These are phyloP conservation scores for Penicillium paneum DNA, from an alignment of 2,329 filamentous ascomycete genomes.

Conservation along the genomic window DNA sequence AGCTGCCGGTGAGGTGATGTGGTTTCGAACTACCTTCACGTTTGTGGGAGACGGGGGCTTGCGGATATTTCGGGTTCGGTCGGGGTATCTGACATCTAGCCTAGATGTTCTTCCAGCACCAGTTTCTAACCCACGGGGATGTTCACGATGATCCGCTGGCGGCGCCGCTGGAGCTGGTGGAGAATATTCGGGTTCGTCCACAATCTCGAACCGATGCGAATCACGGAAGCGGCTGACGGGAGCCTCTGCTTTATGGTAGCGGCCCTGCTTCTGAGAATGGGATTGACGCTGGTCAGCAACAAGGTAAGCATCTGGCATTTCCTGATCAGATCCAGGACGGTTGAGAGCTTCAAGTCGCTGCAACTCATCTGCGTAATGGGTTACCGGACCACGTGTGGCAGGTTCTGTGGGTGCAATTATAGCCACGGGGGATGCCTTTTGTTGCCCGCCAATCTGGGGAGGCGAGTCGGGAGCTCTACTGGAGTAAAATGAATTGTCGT, in stretches of 20 bases:
- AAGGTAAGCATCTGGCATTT: constrained; percentile 40
- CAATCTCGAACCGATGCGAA: constrained; percentile 30
- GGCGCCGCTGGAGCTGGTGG: constrained; percentile 44
- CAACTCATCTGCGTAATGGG: constrained; percentile 36
- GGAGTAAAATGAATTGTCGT: constrained; percentile 94
- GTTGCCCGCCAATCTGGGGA: constrained; percentile 46
- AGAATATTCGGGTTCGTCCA: constrained; percentile 50
- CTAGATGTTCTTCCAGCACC: constrained; percentile 38
- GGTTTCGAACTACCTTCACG: constrained; percentile 66
- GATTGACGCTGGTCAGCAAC: constrained; percentile 36
- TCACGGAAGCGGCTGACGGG: constrained; percentile 21
- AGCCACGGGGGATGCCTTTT: constrained; percentile 29
- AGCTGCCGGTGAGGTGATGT: constrained; percentile 69
- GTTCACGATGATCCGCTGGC: constrained; percentile 29
- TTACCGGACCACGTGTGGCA: constrained; percentile 34
- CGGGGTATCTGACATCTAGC: constrained; percentile 39
- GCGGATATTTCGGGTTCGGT: constrained; percentile 43
- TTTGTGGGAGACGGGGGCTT: constrained; percentile 37
- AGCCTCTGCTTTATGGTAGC: constrained; percentile 21
- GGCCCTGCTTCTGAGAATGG: constrained; percentile 31
- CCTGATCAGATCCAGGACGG: constrained; percentile 36
- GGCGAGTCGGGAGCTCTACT: constrained; percentile 78
- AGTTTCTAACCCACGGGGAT: constrained; percentile 23
- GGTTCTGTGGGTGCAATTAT: constrained; percentile 31
- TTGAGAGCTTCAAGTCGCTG: constrained; percentile 40